Percentiles rank a stretch among this genome's conserved stretches.
Conservation (phyloP, 2,329 filamentous ascomycete genomes). For the Colletotrichum horii region DNA sequence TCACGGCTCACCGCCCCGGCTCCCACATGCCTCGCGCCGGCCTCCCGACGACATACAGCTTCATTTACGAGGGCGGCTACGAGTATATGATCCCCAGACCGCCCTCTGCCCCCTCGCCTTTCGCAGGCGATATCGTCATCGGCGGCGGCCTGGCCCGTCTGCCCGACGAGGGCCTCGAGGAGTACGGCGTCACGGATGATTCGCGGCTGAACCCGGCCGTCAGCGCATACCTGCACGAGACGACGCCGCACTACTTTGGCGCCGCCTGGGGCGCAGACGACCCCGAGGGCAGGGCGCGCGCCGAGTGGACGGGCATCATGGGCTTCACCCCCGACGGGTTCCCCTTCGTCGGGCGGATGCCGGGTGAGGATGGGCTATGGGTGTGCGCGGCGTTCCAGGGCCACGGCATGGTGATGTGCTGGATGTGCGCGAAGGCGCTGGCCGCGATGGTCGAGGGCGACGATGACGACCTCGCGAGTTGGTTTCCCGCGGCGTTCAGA, state of each 20-base stretch:
- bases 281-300: slow-evolving; percentile 42
- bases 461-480: slow-evolving; percentile 39
- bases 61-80: slow-evolving; percentile 65
- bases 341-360: slow-evolving; percentile 57
- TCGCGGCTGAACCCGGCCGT: slow-evolving; percentile 53
- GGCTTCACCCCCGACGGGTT: slow-evolving; percentile 58
- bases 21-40: slow-evolving; percentile 36
- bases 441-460: slow-evolving; percentile 54
- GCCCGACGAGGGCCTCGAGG: slow-evolving; percentile 43
- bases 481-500: slow-evolving; percentile 60
- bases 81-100: slow-evolving; percentile 71
- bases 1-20: slow-evolving; percentile 34
- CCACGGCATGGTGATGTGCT: slow-evolving; percentile 69
- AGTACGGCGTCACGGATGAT: slow-evolving; percentile 64
- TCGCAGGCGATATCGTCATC: slow-evolving; percentile 61
- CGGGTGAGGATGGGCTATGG: slow-evolving; percentile 53
- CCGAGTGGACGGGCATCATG: slow-evolving; percentile 63
- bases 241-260: slow-evolving; percentile 57
- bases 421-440: slow-evolving; percentile 63
- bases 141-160: slow-evolving; percentile 60
- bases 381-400: slow-evolving; percentile 67
- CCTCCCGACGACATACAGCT: slow-evolving; percentile 61
- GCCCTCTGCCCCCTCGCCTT: slow-evolving; percentile 40
- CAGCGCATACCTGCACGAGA: slow-evolving; percentile 49
- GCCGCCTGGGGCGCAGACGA: slow-evolving; percentile 49